Evolutionary conservation across 1,139 yeast species (phyloP), one percentile per base, ranked within the genome.

Genomic region (Taphrina wiesneri): DNA sequence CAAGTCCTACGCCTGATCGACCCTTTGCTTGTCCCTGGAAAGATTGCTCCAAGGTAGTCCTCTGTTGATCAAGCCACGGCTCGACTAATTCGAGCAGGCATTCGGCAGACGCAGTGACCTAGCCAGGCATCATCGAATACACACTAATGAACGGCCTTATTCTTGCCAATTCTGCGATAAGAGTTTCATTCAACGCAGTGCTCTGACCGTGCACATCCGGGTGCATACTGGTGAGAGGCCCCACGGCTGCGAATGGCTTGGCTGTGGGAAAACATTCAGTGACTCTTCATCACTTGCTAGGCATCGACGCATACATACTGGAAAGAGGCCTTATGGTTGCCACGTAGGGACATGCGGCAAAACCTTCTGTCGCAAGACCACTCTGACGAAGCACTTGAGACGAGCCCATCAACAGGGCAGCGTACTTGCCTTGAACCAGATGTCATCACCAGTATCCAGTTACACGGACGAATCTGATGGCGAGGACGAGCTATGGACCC

Each of bases 181-280:
- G 75, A 78, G 89, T 70, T 95, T 92, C 75, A 81, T 85, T 1
- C 83, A 85, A 1, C 77, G 83, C 32, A 80, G 85, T 9, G 84
- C 86, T 5, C 73, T 84, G 36, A 79, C 82, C 15, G 84, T 84
- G 7, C 99, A 93, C 77, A 74, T 83, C 73, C 79, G 99, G 65
- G 86, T 85, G 0, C 99, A 93, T 74, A 89, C 96, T 0, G 99
- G 98, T 4, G 97, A 88, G 69, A 90, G 89, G 75, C 98, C 98
- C 0, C 80, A 91, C 70, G 78, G 76, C 52, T 93, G 99, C 76
- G 86, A 86, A 70, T 83, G 84, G 78, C 88, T 88, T 9, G 68
- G 64, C 7, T 70, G 72, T 56, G 68, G 64, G 34, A 70, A 70
- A 69, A 65, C 70, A n/a, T 70, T 70, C 43, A 66, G 70, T 9